Evolutionary conservation across 805 yeast species (phyloP), one percentile per base, ranked within the genome.

Genomic region (Saccharomycopsis sp.): DNA sequence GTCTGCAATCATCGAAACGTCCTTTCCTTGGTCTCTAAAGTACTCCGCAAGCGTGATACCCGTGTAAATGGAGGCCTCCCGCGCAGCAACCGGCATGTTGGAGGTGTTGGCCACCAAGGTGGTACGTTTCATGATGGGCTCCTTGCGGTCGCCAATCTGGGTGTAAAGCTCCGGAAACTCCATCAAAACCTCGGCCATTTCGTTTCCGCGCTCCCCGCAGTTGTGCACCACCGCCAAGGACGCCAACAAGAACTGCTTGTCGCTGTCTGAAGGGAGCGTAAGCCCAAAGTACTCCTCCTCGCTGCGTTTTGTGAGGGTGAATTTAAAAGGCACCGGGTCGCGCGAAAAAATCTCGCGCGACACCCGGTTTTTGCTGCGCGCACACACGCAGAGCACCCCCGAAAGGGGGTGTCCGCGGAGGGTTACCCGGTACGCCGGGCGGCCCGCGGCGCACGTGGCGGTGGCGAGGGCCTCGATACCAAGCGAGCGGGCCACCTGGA

Each of bases 41-140:
- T 94, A 94, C 77, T 94, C 99, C 53, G 99, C 98, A 66, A 94
- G 79, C 2, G 99, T 94, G 69, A 94, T 94, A 81, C 99, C 99
- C 15, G 99, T 94, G 77, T 94, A 94, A 68, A 94, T 94, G 37
- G 99, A 94, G 53, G 99, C 99, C 76, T 94, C 99, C 84, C 99
- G 88, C 7, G 99, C 99, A 63, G 99, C 99, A 67, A 94, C 99
- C 56, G 99, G 99, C 99, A 94, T 94, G 74, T 94, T 94, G 48
- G 98, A 92, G 51, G 99, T 94, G 74, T 94, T 94, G 52, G 99
- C 99, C 56, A 94, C 99, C 73, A 94, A 82, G 41, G 98, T 88
- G 47, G 99, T 94, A 80, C 99, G 96, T 79, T 95, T 94, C 98
- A 94, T 94, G 71, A 94, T 94, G 64, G 98, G 97, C 78, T 94